These are phyloP conservation scores for Exserohilum turcica DNA, from an alignment of 2,329 filamentous ascomycete genomes.

Conservation along the genomic window DNA sequence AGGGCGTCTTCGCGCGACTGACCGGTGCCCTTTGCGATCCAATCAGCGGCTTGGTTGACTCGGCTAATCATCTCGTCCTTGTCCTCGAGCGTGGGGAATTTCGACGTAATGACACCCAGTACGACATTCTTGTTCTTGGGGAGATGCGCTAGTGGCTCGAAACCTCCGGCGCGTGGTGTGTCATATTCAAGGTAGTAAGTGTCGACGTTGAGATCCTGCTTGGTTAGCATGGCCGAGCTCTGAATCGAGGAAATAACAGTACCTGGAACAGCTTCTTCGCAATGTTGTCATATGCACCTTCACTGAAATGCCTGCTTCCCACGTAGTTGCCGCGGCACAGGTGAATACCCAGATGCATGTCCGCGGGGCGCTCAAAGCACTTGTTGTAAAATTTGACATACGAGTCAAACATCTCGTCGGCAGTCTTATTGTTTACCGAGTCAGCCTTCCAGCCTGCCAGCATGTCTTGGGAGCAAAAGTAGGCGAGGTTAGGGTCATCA, in stretches of 20 bases:
- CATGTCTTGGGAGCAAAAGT: slow-evolving; percentile 48
- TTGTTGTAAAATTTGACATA: slow-evolving; percentile 81
- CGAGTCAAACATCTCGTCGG: slow-evolving; percentile 73
- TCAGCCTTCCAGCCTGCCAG: slow-evolving; percentile 59
- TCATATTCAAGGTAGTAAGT: slow-evolving; percentile 54
- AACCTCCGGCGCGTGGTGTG: slow-evolving; percentile 55
- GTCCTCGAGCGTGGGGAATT: slow-evolving; percentile 54
- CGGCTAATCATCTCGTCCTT: slow-evolving; percentile 54
- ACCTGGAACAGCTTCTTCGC: slow-evolving; percentile 51
- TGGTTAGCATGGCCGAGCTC: slow-evolving; percentile 2
- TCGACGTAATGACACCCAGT: slow-evolving; percentile 54
- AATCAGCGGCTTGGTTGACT: slow-evolving; percentile 62
- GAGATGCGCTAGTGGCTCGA: slow-evolving; percentile 53
- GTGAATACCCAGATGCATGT: slow-evolving; percentile 79
- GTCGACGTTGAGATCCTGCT: slow-evolving; percentile 46
- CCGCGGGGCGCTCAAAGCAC: slow-evolving; percentile 65
- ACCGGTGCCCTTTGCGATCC: slow-evolving; percentile 70
- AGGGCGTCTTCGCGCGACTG: slow-evolving; percentile 70
- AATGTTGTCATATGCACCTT: slow-evolving; percentile 55
- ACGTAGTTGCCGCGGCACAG: slow-evolving; percentile 64
- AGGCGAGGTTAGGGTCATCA: slow-evolving; percentile 56
- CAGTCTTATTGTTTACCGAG: slow-evolving; percentile 67
- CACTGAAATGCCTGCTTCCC: slow-evolving; percentile 53
- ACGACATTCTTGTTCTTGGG: slow-evolving; percentile 56
- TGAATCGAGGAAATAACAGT: not conserved